phyloP scores from a whole-genome alignment of 108 stramenopile genomes.

The Fistulifera pelliculosa region DNA sequence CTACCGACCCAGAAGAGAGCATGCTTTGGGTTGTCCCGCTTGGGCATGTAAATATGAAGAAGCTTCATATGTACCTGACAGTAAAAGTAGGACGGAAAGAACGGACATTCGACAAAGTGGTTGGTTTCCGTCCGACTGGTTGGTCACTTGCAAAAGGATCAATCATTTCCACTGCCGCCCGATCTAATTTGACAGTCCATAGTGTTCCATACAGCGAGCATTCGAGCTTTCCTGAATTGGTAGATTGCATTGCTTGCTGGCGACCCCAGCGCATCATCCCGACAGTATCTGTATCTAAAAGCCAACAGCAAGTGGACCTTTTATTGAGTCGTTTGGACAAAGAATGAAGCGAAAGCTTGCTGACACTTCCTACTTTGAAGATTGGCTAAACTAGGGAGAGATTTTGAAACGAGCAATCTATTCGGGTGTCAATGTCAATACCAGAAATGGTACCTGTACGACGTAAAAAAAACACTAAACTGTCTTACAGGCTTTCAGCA shows the following conservation, averaged over 20 bases:
- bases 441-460: too few species aligned
- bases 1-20: conserved; percentile 46
- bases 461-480: too few species aligned
- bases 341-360: too few species aligned
- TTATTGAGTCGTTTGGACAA: conserved; percentile 23
- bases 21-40: conserved; percentile 77
- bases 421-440: too few species aligned
- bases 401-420: too few species aligned
- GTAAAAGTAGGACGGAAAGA: conserved; percentile 30
- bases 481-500: too few species aligned
- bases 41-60: conserved; percentile 76
- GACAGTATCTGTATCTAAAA: conserved; percentile 69
- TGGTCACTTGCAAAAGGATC: conserved; percentile 37
- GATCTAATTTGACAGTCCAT: conserved; percentile 51
- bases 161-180: conserved; percentile 35
- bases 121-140: conserved; percentile 70
- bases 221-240: conserved; percentile 76
- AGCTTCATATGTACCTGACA: conserved; percentile 48
- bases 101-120: conserved; percentile 25
- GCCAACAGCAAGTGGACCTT: conserved; percentile 54
- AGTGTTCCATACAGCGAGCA: conserved; percentile 89
- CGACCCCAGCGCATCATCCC: conserved; percentile 66
- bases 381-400: too few species aligned
- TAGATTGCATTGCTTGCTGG: conserved; percentile 68
- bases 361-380: too few species aligned